Conservation (phyloP, 2,329 filamentous ascomycete genomes). For the Akanthomyces lecanii region DNA sequence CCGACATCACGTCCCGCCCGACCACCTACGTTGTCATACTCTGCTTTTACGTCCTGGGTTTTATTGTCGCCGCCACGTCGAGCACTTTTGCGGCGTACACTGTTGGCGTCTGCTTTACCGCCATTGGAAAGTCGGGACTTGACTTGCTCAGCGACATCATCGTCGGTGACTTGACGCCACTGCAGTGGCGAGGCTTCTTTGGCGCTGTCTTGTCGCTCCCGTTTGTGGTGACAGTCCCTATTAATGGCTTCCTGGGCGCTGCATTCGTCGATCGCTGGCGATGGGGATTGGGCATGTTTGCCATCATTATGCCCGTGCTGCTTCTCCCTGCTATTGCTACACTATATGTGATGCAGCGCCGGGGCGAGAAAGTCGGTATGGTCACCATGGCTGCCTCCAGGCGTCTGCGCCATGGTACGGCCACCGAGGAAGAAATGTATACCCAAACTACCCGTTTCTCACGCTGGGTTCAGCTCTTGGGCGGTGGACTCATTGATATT, state of each 20-base stretch:
- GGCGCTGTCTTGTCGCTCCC: conserved; percentile 28
- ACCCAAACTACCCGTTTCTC: neutral
- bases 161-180: conserved; percentile 55
- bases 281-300: conserved; percentile 61
- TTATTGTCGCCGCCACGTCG: conserved; percentile 54
- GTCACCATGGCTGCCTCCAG: conserved; percentile 30
- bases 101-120: conserved; percentile 54
- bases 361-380: conserved; percentile 51
- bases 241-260: conserved; percentile 37
- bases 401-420: neutral
- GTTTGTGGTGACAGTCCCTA: conserved; percentile 27
- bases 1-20: conserved; percentile 59
- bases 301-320: conserved; percentile 55
- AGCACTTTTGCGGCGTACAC: conserved; percentile 48
- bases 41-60: conserved; percentile 50
- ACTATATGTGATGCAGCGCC: conserved; percentile 54
- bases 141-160: conserved; percentile 60
- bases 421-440: neutral
- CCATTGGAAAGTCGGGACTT: conserved; percentile 54
- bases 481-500: conserved; percentile 42
- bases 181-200: conserved; percentile 35
- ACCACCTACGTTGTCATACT: conserved; percentile 57
- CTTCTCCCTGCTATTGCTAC: conserved; percentile 53
- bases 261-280: conserved; percentile 32
- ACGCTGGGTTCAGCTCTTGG: neutral